These are phyloP conservation scores for Corylus heterophylla DNA, from an alignment of 306 rosid species.

Conservation along the genomic window DNA sequence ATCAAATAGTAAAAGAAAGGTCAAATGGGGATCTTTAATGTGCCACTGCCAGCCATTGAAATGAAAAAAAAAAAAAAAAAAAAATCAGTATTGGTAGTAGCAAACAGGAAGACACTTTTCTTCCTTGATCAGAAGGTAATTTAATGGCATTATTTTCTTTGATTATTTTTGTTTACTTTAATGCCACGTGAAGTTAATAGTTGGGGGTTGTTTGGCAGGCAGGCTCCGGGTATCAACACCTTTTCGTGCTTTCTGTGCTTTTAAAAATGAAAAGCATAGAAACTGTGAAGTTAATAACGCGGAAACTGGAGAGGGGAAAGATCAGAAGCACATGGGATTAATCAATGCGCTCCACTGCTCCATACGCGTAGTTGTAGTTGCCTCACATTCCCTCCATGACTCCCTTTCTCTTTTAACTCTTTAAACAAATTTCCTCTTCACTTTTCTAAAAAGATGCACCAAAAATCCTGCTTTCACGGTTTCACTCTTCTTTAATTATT, in stretches of 20 bases:
- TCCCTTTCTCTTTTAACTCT: not conserved
- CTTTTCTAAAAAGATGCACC: slow-evolving; percentile 10
- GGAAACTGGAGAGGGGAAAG: slow-evolving; percentile 27
- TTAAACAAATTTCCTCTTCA: slow-evolving; percentile 1
- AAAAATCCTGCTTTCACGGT: not conserved
- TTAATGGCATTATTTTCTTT: not conserved
- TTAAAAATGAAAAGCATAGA: not conserved
- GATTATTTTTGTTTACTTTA: not conserved
- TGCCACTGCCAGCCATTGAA: not conserved
- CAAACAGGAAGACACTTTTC: not conserved
- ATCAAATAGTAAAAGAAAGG: not conserved
- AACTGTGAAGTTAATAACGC: slow-evolving; percentile 25
- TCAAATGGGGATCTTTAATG: slow-evolving; percentile 1
- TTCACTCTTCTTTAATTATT: not conserved
- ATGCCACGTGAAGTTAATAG: not conserved
- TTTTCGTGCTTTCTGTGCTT: slow-evolving; percentile 20
- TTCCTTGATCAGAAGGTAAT: not conserved
- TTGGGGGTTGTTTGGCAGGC: slow-evolving; percentile 3
- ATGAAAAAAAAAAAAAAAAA: not conserved
- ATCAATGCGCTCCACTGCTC: slow-evolving; percentile 51
- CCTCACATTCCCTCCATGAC: slow-evolving; percentile 41
- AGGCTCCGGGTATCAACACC: slow-evolving; percentile 28
- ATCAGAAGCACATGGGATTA: slow-evolving; percentile 49
- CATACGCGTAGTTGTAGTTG: slow-evolving; percentile 26
- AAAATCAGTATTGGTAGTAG: slow-evolving; percentile 10